Evolutionary conservation across 108 stramenopile genomes (phyloP), one percentile per base, ranked within the genome.

Genomic region (Mayamaea pseudoterrestris): DNA sequence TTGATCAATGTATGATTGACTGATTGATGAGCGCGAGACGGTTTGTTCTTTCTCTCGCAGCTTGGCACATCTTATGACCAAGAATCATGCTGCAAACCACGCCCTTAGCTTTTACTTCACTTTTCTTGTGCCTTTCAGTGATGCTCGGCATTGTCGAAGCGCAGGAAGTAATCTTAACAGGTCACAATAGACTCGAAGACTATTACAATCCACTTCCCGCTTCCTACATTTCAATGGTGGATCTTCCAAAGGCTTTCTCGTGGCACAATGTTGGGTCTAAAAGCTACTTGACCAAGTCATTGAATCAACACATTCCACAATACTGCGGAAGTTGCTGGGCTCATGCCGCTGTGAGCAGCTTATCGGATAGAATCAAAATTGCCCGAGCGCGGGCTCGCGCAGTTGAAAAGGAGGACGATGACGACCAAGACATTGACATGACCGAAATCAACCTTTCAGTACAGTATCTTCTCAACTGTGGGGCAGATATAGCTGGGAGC

Each of bases 311-410:
- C 57, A 73, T 91, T 36, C 83, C 82, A 22, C 77, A 83, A 53
- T 83, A 78, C 36, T 78, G 83, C 27, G 83, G 79, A 16, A 76
- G 68, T 11, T 97, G 96, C 66, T 97, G 96, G 96, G 93, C 92
- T 5, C 90, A 94, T 45, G 88, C 75, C 20, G 66, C 90, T 28
- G 23, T 92, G 21, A 72, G 68, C 22, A 53, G 74, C 41, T 69
- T 95, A 23, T 79, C 72, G 7, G 94, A 95, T 68, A 81, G 94
- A 23, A 84, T 95, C 67, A 86, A 89, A 49, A 95, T 95, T 62
- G 84, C 87, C 0, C 58, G 83, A 23, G 27, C 20, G 31, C 13
- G 6, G 57, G 50, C 13, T 28, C 26, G 12, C 6, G 26, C 29
- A 28, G 17, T 13, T 4, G 13, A 26, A 44, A 44, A 44, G 25